These are phyloP conservation scores for Tritrichomonas foetus DNA, from an alignment of 208 protist species.

Conservation along the genomic window DNA sequence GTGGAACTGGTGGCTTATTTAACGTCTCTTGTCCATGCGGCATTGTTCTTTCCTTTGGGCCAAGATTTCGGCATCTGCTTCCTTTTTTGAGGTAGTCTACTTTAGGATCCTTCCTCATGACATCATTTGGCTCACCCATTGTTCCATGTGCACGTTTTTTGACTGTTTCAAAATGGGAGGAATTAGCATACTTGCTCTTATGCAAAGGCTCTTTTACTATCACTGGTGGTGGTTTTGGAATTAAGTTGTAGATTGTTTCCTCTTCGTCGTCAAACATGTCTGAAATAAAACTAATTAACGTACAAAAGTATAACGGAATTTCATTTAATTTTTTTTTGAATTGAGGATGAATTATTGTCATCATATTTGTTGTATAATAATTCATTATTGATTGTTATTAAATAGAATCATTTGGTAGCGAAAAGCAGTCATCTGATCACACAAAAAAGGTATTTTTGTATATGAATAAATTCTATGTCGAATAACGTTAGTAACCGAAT, in stretches of 20 bases:
- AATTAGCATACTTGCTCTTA: neutral
- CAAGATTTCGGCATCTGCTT: neutral
- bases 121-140: neutral
- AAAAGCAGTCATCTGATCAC: too few species aligned
- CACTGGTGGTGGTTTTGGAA: constrained; percentile 14
- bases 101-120: neutral
- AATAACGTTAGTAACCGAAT: too few species aligned
- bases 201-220: constrained; percentile 20
- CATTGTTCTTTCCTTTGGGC: neutral
- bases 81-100: neutral
- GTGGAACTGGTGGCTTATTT: constrained; percentile 15
- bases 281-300: too few species aligned
- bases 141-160: constrained; percentile 7
- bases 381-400: too few species aligned
- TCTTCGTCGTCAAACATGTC: too few species aligned
- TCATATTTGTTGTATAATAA: too few species aligned
- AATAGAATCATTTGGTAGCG: too few species aligned
- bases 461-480: too few species aligned
- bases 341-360: too few species aligned
- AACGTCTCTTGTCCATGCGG: neutral
- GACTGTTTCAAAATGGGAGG: neutral
- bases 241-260: constrained; percentile 17
- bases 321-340: too few species aligned
- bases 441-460: too few species aligned
- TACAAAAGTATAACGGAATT: too few species aligned